Conservation (phyloP, 164 flowering plant species). For the Euptelea pleiosperma region DNA sequence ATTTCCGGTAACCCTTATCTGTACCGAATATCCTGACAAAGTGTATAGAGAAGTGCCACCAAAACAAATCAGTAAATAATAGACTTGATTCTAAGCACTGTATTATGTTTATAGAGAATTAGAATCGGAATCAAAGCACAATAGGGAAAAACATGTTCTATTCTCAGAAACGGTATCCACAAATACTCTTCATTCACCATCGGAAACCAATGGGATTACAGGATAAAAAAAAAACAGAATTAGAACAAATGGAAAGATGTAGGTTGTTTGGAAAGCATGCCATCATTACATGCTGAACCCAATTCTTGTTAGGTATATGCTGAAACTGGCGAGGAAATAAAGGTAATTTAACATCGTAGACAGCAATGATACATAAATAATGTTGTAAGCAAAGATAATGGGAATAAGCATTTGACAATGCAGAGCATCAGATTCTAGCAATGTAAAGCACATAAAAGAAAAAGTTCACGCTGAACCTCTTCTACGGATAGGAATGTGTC, state of each 20-base stretch:
- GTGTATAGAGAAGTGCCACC: background rate
- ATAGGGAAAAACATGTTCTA: background rate
- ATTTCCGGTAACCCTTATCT: slow-evolving; percentile 79
- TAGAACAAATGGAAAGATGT: slow-evolving; percentile 2
- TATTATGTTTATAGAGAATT: no score
- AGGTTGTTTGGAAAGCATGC: background rate
- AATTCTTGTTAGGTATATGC: slow-evolving; percentile 3
- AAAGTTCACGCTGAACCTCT: background rate
- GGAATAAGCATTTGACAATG: slow-evolving; percentile 1
- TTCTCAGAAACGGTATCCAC: no score
- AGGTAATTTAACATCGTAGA: no score
- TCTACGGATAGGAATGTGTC: background rate
- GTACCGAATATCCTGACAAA: slow-evolving; percentile 89
- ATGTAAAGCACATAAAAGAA: background rate
- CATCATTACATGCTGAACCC: background rate
- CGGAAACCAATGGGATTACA: no score
- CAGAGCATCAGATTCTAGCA: slow-evolving; percentile 7
- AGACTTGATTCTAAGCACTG: background rate
- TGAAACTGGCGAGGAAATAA: background rate
- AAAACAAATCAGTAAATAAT: background rate
- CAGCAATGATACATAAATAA: background rate
- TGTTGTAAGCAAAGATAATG: background rate
- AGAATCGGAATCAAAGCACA: background rate
- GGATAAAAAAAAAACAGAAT: no score
- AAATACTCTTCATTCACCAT: no score